Evolutionary conservation across 208 protist species (phyloP).

Genomic region (Crithidia expoeki): DNA sequence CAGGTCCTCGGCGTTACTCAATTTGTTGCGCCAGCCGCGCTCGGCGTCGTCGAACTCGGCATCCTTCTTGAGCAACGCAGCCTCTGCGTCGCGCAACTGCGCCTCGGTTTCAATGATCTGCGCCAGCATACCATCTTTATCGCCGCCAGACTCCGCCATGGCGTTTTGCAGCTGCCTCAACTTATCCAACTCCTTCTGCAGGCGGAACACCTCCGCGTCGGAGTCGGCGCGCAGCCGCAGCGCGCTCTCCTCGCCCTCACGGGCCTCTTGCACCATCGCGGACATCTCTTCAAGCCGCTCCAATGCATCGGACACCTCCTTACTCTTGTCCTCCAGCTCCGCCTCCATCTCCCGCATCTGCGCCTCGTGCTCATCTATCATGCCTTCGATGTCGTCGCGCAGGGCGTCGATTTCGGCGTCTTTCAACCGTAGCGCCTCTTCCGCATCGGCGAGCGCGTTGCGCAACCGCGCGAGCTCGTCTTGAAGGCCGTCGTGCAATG

Average conservation of each 20-base stretch:
- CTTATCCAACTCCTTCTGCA: slow-evolving; percentile 70
- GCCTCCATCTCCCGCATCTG: slow-evolving; percentile 59
- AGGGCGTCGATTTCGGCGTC: slow-evolving; percentile 54
- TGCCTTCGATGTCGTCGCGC: slow-evolving; percentile 50
- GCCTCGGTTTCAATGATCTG: slow-evolving; percentile 35
- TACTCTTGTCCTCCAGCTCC: slow-evolving; percentile 58
- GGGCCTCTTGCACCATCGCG: slow-evolving; percentile 77
- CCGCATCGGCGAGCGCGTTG: slow-evolving; percentile 39
- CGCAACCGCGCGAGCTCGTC: slow-evolving; percentile 47
- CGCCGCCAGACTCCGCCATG: slow-evolving; percentile 20
- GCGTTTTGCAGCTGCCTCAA: slow-evolving; percentile 39
- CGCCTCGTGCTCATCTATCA: slow-evolving; percentile 66
- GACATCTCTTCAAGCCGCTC: slow-evolving; percentile 78
- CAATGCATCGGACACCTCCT: slow-evolving; percentile 74
- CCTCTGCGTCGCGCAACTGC: slow-evolving; percentile 35
- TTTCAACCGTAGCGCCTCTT: slow-evolving; percentile 47
- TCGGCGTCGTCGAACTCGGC: slow-evolving; percentile 26
- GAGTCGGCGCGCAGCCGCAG: slow-evolving; percentile 55
- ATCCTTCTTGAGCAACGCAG: slow-evolving; percentile 25
- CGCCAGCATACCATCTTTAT: slow-evolving; percentile 33
- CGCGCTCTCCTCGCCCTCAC: slow-evolving; percentile 64
- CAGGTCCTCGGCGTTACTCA: slow-evolving; percentile 27
- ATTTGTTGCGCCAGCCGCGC: slow-evolving; percentile 17
- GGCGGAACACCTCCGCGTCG: slow-evolving; percentile 73
- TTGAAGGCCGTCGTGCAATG: slow-evolving; percentile 38